Evolutionary conservation across 192 early-diverging fungal genomes (phyloP).

Genomic region (Backusella morwellensis): DNA sequence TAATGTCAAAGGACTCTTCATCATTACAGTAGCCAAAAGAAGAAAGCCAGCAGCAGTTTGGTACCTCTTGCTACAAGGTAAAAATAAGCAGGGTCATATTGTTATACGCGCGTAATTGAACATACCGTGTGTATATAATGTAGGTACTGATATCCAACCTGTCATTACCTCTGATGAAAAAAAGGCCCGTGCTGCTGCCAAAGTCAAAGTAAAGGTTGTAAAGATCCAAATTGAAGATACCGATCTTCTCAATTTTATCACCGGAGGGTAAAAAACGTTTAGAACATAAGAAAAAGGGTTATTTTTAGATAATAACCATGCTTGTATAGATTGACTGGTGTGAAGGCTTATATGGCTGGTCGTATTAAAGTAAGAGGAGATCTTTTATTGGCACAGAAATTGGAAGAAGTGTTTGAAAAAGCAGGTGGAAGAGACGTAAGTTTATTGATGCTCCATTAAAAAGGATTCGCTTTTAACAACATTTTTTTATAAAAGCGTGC

Average conservation of each 20-base stretch:
- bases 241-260: conserved; percentile 35
- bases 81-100: neutral
- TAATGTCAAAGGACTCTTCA: conserved; percentile 31
- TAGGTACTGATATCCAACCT: conserved; percentile 23
- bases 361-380: conserved; percentile 26
- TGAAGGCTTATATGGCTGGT: conserved; percentile 26
- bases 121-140: neutral
- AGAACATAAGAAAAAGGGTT: no score
- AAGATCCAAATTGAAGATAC: conserved; percentile 26
- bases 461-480: no score
- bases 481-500: conserved; percentile 12
- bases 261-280: conserved; percentile 28
- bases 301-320: neutral
- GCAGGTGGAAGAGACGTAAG: conserved; percentile 27
- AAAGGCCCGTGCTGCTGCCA: conserved; percentile 1
- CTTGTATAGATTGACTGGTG: conserved; percentile 15
- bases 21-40: conserved; percentile 29
- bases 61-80: conserved; percentile 35
- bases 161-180: conserved; percentile 22
- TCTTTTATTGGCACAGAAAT: conserved; percentile 23
- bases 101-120: no score
- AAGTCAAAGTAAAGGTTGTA: conserved; percentile 19
- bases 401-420: conserved; percentile 30
- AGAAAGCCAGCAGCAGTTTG: conserved; percentile 26
- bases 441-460: no score